Conservation (phyloP, 2,329 filamentous ascomycete species). For the Ceratocystis destructans region DNA sequence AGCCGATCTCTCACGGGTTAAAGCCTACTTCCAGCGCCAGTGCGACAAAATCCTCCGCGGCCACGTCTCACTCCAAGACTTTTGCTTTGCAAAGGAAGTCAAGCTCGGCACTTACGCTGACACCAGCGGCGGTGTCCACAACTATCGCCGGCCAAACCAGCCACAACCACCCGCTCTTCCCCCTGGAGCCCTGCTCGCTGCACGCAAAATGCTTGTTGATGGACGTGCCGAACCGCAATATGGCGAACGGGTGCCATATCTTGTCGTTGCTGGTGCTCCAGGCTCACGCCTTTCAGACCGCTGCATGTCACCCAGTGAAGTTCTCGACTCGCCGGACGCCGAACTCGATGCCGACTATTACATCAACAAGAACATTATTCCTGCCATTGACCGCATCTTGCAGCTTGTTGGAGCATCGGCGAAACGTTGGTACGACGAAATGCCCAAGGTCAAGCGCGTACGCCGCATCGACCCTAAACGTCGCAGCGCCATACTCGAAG, state of each 20-base stretch:
- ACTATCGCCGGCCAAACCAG: background rate
- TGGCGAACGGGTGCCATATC: constrained; percentile 87
- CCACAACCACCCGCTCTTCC: constrained; percentile 42
- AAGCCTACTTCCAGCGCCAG: constrained; percentile 77
- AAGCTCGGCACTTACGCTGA: constrained; percentile 63
- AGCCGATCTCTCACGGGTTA: constrained; percentile 75
- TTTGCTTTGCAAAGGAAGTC: constrained; percentile 89
- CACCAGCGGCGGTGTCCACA: constrained; percentile 29
- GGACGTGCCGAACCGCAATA: constrained; percentile 82
- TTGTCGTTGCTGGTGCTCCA: constrained; percentile 78
- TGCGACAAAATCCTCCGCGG: constrained; percentile 88
- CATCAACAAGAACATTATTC: constrained; percentile 89
- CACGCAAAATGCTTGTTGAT: constrained; percentile 74
- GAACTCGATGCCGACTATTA: constrained; percentile 93
- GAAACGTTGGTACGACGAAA: constrained; percentile 83
- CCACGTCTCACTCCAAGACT: constrained; percentile 80
- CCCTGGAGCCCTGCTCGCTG: constrained; percentile 77
- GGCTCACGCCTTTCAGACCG: constrained; percentile 76
- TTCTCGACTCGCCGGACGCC: constrained; percentile 62
- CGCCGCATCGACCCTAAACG: constrained; percentile 25
- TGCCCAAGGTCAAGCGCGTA: constrained; percentile 78
- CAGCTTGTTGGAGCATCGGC: constrained; percentile 91
- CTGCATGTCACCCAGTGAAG: constrained; percentile 72
- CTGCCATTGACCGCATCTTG: constrained; percentile 89
- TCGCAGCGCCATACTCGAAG: constrained; percentile 55